A percentile compares a stretch with the other conserved stretches of the same genome.
Evolutionary conservation across 2,329 filamentous ascomycete species (phyloP).

Genomic region (Ascochyta viciae-villosae): DNA sequence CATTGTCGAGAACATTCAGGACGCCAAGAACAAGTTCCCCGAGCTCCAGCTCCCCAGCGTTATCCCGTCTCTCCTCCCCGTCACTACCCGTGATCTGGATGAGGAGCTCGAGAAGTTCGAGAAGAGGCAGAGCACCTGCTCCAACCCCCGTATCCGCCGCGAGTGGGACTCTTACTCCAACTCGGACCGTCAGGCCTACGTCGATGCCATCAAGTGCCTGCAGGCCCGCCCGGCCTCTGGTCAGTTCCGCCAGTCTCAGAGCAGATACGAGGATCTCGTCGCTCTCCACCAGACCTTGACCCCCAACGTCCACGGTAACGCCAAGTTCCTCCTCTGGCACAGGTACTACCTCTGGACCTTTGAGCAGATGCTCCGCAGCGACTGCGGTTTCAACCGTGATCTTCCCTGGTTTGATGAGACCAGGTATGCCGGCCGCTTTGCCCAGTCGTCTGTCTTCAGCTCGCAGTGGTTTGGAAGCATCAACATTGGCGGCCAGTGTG

Average conservation of each 20-base stretch:
- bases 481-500: slow-evolving; percentile 34
- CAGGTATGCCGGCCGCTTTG: slow-evolving; percentile 39
- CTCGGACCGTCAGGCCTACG: slow-evolving; percentile 33
- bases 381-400: slow-evolving; percentile 52
- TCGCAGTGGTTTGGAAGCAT: slow-evolving; percentile 37
- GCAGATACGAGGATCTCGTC: slow-evolving; percentile 46
- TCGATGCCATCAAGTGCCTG: slow-evolving; percentile 42
- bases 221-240: slow-evolving; percentile 31
- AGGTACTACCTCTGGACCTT: slow-evolving; percentile 53
- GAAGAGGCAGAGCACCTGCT: slow-evolving; percentile 31
- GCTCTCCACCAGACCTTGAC: slow-evolving; percentile 45
- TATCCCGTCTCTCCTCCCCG: not conserved
- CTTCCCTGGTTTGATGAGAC: slow-evolving; percentile 51
- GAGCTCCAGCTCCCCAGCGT: slow-evolving; percentile 15
- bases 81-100: slow-evolving; percentile 10
- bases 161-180: slow-evolving; percentile 42
- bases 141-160: slow-evolving; percentile 36
- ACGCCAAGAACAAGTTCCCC: slow-evolving; percentile 18
- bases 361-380: slow-evolving; percentile 51
- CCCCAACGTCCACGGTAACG: slow-evolving; percentile 42
- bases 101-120: slow-evolving; percentile 19
- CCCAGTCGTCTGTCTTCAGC: slow-evolving; percentile 41
- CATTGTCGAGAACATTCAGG: slow-evolving; percentile 20
- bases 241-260: slow-evolving; percentile 33
- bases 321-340: slow-evolving; percentile 54